phyloP scores from a whole-genome alignment of 768 basidiomycete species.

The Dioszegia hungarica region DNA sequence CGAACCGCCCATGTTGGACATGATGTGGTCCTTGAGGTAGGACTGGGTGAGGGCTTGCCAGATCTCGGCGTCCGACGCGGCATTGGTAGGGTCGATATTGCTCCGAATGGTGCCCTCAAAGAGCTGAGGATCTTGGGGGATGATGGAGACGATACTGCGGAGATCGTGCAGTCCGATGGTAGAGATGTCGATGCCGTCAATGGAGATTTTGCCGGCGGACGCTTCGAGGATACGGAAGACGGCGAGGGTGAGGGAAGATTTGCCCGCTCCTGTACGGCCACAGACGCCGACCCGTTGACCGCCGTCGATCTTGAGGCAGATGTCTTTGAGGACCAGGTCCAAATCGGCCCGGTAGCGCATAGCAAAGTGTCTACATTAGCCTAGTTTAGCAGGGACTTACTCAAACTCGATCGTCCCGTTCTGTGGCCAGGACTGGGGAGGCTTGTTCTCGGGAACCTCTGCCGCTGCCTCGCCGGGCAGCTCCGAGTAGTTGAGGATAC shows the following conservation, averaged over 20 bases:
- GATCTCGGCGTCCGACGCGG: constrained; percentile 70
- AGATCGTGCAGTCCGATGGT: constrained; percentile 44
- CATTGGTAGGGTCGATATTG: constrained; percentile 82
- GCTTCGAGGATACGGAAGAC: constrained; percentile 58
- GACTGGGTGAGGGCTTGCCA: constrained; percentile 78
- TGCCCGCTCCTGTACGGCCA: constrained; percentile 48
- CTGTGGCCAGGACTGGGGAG: constrained; percentile 33
- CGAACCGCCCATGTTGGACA: constrained; percentile 39
- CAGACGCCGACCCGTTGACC: constrained; percentile 48
- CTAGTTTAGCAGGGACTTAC: constrained; percentile 13
- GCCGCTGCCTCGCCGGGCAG: constrained; percentile 44
- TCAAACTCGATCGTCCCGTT: constrained; percentile 44
- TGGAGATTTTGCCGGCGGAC: constrained; percentile 65
- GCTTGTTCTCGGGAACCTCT: constrained; percentile 42
- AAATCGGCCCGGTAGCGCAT: constrained; percentile 49
- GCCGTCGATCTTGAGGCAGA: constrained; percentile 44
- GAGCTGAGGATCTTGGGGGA: constrained; percentile 64
- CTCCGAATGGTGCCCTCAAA: constrained; percentile 52
- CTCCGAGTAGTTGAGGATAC: constrained; percentile 43
- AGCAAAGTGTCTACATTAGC: constrained; percentile 32
- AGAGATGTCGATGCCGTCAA: constrained; percentile 78
- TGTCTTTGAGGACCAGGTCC: constrained; percentile 43
- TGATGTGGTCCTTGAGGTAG: constrained; percentile 49
- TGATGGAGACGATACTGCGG: constrained; percentile 62
- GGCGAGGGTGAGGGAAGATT: constrained; percentile 47